Conservation (phyloP, 306 rosid genomes). For the Arachis hypogaea region DNA sequence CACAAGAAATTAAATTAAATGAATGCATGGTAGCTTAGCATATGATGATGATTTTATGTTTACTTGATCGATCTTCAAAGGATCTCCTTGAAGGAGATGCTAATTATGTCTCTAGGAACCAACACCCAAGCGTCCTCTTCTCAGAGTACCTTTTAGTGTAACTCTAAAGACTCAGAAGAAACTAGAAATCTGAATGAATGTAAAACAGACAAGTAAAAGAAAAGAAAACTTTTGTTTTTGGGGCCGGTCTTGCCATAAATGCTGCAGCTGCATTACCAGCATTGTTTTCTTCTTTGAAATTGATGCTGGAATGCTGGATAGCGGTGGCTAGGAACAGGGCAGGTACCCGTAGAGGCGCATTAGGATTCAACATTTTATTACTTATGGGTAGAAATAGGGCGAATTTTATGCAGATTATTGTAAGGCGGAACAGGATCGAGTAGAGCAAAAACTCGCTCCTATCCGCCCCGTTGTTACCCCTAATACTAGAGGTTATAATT, state of each 20-base stretch:
- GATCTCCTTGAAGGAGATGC: slow-evolving; percentile 86
- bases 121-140: slow-evolving; percentile 75
- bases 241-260: slow-evolving; percentile 54
- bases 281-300: slow-evolving; percentile 80
- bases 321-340: too few species aligned
- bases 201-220: not conserved
- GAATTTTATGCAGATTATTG: too few species aligned
- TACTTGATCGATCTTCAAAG: slow-evolving; percentile 79
- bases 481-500: slow-evolving; percentile 42
- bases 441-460: too few species aligned
- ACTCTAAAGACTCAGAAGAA: not conserved
- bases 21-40: not conserved
- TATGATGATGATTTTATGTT: not conserved
- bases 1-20: too few species aligned
- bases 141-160: slow-evolving; percentile 47
- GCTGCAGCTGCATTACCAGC: slow-evolving; percentile 89
- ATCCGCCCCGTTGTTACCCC: too few species aligned
- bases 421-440: too few species aligned
- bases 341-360: too few species aligned
- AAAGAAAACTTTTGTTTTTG: slow-evolving; percentile 59
- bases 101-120: slow-evolving; percentile 80
- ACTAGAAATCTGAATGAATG: slow-evolving; percentile 8
- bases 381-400: too few species aligned
- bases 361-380: too few species aligned
- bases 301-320: slow-evolving; percentile 51